A percentile compares a stretch with the other conserved stretches of the same genome.
Evolutionary conservation across 1,139 yeast species (phyloP).

Genomic region (Sugiyamaella paludigena): DNA sequence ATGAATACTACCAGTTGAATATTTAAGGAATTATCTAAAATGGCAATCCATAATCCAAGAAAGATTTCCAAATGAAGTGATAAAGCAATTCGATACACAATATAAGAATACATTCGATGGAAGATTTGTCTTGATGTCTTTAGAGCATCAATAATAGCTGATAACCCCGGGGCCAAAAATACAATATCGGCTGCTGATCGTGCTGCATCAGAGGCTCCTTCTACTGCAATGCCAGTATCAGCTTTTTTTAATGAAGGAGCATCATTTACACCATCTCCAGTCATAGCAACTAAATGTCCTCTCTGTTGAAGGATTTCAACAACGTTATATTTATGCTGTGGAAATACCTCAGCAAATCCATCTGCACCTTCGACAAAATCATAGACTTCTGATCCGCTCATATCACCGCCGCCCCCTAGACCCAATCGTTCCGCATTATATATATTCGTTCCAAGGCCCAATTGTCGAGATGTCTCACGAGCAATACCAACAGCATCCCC

Average conservation of each 20-base stretch:
- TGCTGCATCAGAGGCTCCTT: constrained; percentile 80
- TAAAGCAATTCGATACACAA: constrained; percentile 75
- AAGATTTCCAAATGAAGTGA: constrained; percentile 70
- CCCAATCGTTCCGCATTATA: constrained; percentile 71
- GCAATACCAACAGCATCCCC: constrained; percentile 79
- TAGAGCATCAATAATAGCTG: constrained; percentile 73
- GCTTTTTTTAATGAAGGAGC: constrained; percentile 80
- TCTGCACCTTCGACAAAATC: constrained; percentile 77
- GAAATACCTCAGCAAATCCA: constrained; percentile 81
- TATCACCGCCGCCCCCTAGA: constrained; percentile 70
- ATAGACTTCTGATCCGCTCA: constrained; percentile 72
- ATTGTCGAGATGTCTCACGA: constrained; percentile 67
- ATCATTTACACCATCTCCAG: constrained; percentile 81
- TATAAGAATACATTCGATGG: constrained; percentile 81
- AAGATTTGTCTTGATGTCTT: constrained; percentile 77
- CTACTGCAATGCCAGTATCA: constrained; percentile 79
- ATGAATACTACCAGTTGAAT: constrained; percentile 69
- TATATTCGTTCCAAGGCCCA: constrained; percentile 68
- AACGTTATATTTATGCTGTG: constrained; percentile 77
- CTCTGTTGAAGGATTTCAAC: constrained; percentile 74
- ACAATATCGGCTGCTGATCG: constrained; percentile 79
- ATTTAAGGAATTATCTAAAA: constrained; percentile 62
- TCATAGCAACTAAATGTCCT: constrained; percentile 78
- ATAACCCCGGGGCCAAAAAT: constrained; percentile 76
- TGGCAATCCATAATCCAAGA: constrained; percentile 73